These are phyloP conservation scores for Aspergillus tubingensis DNA, from an alignment of 2,329 filamentous ascomycete genomes.

Conservation along the genomic window DNA sequence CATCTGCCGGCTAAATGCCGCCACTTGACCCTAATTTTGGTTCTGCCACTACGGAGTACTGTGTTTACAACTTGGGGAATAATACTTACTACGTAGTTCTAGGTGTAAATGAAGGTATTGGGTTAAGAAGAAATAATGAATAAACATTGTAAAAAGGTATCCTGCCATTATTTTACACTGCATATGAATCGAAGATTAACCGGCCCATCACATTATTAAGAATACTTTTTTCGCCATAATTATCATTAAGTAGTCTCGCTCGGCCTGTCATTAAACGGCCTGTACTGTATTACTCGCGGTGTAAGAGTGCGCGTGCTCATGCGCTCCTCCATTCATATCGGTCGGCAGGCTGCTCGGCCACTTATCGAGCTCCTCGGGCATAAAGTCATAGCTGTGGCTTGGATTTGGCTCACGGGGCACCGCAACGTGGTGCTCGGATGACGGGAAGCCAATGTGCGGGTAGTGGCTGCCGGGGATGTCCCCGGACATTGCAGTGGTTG, in stretches of 20 bases:
- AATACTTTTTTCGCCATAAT: neutral
- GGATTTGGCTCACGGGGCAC: constrained; percentile 38
- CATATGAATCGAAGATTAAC: neutral
- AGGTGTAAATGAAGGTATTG: too few species aligned
- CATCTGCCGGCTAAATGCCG: constrained; percentile 4
- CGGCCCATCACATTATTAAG: neutral
- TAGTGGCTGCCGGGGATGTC: constrained; percentile 36
- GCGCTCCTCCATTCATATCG: constrained; percentile 37
- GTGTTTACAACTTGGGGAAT: neutral
- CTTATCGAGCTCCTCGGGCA: constrained; percentile 41
- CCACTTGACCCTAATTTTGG: neutral
- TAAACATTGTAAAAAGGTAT: neutral
- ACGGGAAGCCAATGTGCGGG: constrained; percentile 35
- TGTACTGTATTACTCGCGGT: constrained; percentile 35
- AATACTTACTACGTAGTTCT: too few species aligned
- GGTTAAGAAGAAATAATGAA: too few species aligned
- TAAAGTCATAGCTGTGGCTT: constrained; percentile 29
- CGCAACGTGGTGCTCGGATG: constrained; percentile 32
- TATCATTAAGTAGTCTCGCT: constrained; percentile 8
- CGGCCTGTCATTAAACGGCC: constrained; percentile 27
- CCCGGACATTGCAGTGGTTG: constrained; percentile 28
- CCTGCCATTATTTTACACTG: neutral
- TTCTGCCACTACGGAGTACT: neutral
- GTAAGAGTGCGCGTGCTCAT: constrained; percentile 36
- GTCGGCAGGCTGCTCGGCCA: constrained; percentile 38